A percentile compares a stretch with the other conserved stretches of the same genome.
Conservation (phyloP, 176 grass and related monocot genomes). For the Metroxylon sagu region DNA sequence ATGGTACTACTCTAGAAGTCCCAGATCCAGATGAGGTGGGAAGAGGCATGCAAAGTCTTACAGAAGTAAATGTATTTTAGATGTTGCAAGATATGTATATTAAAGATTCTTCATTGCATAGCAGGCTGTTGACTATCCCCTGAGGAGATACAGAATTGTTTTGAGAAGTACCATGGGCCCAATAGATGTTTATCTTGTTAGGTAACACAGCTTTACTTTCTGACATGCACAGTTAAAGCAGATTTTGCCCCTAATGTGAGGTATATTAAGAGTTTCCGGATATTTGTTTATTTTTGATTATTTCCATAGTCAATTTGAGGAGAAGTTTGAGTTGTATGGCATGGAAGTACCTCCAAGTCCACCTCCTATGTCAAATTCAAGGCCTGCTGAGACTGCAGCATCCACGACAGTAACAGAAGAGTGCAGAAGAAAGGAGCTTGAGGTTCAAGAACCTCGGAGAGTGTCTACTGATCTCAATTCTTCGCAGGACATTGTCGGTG, state of each 20-base stretch:
- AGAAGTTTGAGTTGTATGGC: slow-evolving; percentile 53
- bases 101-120: slow-evolving; percentile 13
- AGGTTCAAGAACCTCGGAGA: slow-evolving; percentile 28
- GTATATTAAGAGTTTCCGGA: too few relatives aligned
- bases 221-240: too few relatives aligned
- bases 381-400: slow-evolving; percentile 16
- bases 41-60: not conserved
- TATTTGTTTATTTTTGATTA: not conserved
- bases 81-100: not conserved
- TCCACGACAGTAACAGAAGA: slow-evolving; percentile 21
- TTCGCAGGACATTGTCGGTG: slow-evolving; percentile 51
- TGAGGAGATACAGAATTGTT: slow-evolving; percentile 81
- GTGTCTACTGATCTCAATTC: slow-evolving; percentile 33
- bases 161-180: slow-evolving; percentile 86
- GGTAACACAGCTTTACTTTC: slow-evolving; percentile 32
- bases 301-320: slow-evolving; percentile 64
- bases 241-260: too few relatives aligned
- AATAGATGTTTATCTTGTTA: slow-evolving; percentile 85
- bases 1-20: slow-evolving; percentile 81
- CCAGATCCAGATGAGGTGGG: slow-evolving; percentile 76
- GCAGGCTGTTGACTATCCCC: slow-evolving; percentile 53
- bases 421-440: slow-evolving; percentile 28
- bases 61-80: not conserved
- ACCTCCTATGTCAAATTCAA: slow-evolving; percentile 32
- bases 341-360: slow-evolving; percentile 32